phyloP scores from a whole-genome alignment of 805 yeast genomes.

The Candida ovalis region DNA sequence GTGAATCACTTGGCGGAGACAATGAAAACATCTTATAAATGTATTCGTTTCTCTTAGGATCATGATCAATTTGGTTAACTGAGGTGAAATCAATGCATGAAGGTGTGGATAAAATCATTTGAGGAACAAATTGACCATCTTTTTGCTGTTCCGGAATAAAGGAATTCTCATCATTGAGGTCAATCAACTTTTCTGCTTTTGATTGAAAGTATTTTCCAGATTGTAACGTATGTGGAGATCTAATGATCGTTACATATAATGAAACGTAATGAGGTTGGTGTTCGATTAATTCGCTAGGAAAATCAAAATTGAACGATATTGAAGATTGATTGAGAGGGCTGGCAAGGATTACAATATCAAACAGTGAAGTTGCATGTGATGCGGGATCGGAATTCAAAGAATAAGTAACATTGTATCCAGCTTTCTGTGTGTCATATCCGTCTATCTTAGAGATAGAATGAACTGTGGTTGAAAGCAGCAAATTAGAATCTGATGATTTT shows the following conservation, averaged over 20 bases:
- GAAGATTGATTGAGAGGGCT: conserved; percentile 35
- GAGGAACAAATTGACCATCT: conserved; percentile 19
- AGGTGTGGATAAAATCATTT: conserved; percentile 25
- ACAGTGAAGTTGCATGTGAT: conserved; percentile 14
- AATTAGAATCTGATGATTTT: conserved; percentile 31
- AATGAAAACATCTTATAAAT: conserved; percentile 42
- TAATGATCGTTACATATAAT: conserved; percentile 37
- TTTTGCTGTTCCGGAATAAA: too few relatives aligned
- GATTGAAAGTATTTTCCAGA: conserved; percentile 14
- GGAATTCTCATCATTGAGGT: too few relatives aligned
- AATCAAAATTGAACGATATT: conserved; percentile 15
- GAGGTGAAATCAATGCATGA: conserved; percentile 31
- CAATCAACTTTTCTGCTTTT: too few relatives aligned
- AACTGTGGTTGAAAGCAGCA: conserved; percentile 32
- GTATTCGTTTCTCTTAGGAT: conserved; percentile 26
- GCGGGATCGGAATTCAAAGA: neutral
- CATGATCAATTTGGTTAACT: conserved; percentile 29
- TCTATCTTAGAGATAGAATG: conserved; percentile 9
- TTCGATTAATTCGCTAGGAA: conserved; percentile 6
- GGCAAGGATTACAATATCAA: conserved; percentile 44
- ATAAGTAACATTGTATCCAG: conserved; percentile 5
- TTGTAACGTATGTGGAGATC: conserved; percentile 13
- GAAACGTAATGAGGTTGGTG: conserved; percentile 33
- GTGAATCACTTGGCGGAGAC: conserved; percentile 16
- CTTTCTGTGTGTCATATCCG: neutral